Evolutionary conservation across 2,329 filamentous ascomycete species (phyloP).

Genomic region (Colletotrichum tanaceti): DNA sequence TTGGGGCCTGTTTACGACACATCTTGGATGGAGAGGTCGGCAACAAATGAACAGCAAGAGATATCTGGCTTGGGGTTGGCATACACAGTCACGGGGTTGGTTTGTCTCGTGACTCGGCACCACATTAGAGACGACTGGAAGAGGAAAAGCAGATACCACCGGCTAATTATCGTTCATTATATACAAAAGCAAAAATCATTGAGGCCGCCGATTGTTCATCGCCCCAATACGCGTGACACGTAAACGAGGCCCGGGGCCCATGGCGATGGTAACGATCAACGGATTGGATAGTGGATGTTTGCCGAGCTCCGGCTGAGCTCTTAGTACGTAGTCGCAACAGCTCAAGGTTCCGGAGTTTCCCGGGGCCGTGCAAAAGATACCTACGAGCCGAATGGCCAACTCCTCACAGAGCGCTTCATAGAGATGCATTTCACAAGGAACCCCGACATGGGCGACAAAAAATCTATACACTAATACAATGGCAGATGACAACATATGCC

Average conservation of each 20-base stretch:
- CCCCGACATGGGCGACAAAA: conserved; percentile 10
- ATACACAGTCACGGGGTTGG: conserved; percentile 15
- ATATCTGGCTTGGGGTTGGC: conserved; percentile 20
- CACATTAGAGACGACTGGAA: conserved; percentile 36
- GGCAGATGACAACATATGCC: conserved; percentile 33
- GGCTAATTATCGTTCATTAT: conserved; percentile 32
- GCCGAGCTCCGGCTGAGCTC: neutral
- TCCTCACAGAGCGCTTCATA: neutral
- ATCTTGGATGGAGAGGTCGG: neutral
- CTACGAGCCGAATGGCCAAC: neutral
- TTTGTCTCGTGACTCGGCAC: conserved; percentile 23
- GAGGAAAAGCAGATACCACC: conserved; percentile 38
- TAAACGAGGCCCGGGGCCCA: too few species aligned
- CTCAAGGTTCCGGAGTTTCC: neutral
- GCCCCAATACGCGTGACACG: neutral
- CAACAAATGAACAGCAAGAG: neutral
- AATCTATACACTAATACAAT: conserved; percentile 55
- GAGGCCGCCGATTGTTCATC: neutral
- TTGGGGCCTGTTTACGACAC: neutral
- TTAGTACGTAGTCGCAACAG: neutral
- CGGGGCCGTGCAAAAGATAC: neutral
- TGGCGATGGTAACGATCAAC: too few species aligned
- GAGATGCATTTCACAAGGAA: neutral
- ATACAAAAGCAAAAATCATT: conserved; percentile 15
- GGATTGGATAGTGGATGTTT: too few species aligned